A percentile compares a stretch with the other conserved stretches of the same genome.
These are phyloP conservation scores for Kondoa malvinella DNA, from an alignment of 768 basidiomycete genomes.

Conservation along the genomic window DNA sequence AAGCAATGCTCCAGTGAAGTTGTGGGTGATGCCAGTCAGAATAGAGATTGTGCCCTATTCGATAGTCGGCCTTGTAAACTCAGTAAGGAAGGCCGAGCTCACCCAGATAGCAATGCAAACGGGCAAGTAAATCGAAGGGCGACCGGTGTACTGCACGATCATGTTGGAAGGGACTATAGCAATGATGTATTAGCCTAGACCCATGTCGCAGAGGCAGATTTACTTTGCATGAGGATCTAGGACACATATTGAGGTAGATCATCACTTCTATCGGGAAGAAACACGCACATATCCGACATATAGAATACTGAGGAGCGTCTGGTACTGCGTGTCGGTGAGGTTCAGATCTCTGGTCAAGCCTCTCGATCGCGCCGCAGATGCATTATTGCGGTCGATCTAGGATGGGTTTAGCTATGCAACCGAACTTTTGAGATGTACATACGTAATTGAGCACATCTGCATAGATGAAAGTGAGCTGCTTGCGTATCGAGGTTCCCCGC, in stretches of 20 bases:
- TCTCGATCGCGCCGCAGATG: conserved; percentile 25
- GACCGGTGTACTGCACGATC: conserved; percentile 26
- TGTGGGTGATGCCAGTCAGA: conserved; percentile 37
- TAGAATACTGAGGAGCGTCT: conserved; percentile 15
- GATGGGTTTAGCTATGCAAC: neutral
- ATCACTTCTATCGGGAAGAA: too few relatives aligned
- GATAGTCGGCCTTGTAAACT: neutral
- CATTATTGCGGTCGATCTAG: conserved; percentile 19
- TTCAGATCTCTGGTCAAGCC: conserved; percentile 28
- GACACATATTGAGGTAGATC: too few relatives aligned
- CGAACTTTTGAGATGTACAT: neutral
- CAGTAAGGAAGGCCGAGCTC: too few relatives aligned
- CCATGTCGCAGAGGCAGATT: too few relatives aligned
- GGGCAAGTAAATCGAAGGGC: conserved; percentile 31
- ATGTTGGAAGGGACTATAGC: conserved; percentile 29
- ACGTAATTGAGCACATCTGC: too few relatives aligned
- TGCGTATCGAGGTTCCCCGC: too few relatives aligned
- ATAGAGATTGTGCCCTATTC: conserved; percentile 32
- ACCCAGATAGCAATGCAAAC: conserved; percentile 45
- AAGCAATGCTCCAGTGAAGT: conserved; percentile 34
- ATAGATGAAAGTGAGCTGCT: too few relatives aligned
- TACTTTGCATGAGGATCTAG: too few relatives aligned
- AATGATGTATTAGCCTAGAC: too few relatives aligned
- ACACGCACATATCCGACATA: conserved; percentile 23
- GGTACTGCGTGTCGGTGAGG: conserved; percentile 26